Evolutionary conservation across 805 yeast genomes (phyloP).

Genomic region (Metschnikowia colocasiae): DNA sequence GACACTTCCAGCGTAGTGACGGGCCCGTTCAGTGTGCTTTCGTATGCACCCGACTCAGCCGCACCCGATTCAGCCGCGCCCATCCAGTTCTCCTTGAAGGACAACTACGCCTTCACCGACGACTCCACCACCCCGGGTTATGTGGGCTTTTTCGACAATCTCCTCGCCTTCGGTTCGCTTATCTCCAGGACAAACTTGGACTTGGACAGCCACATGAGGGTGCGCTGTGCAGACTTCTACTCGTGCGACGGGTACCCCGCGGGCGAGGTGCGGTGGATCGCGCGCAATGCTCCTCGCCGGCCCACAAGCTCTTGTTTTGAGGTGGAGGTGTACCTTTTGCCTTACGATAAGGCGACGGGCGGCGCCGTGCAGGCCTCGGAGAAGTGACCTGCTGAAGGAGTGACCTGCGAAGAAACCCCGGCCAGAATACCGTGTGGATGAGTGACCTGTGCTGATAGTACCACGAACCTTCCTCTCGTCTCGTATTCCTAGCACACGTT

Average conservation of each 20-base stretch:
- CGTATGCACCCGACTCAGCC: neutral
- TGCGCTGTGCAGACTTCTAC: neutral
- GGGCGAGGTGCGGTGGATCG: neutral
- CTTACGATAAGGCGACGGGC: neutral
- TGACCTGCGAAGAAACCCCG: too few species aligned
- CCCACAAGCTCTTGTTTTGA: neutral
- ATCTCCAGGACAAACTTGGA: neutral
- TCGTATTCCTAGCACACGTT: too few species aligned
- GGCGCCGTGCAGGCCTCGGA: neutral
- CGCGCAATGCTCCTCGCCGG: neutral
- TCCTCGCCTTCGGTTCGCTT: neutral
- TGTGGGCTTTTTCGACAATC: neutral
- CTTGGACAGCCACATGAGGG: neutral
- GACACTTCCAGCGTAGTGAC: neutral
- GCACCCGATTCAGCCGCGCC: neutral
- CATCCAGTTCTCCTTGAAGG: neutral
- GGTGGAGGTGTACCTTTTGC: neutral
- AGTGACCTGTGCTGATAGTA: too few species aligned
- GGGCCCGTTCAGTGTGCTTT: neutral
- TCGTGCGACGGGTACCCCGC: neutral
- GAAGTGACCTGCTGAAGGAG: too few species aligned
- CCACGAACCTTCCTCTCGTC: too few species aligned
- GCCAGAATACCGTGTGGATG: too few species aligned
- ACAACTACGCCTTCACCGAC: neutral
- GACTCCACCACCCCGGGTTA: neutral